Conservation (phyloP, 768 basidiomycete species). For the Termitomyces eurrhizus region DNA sequence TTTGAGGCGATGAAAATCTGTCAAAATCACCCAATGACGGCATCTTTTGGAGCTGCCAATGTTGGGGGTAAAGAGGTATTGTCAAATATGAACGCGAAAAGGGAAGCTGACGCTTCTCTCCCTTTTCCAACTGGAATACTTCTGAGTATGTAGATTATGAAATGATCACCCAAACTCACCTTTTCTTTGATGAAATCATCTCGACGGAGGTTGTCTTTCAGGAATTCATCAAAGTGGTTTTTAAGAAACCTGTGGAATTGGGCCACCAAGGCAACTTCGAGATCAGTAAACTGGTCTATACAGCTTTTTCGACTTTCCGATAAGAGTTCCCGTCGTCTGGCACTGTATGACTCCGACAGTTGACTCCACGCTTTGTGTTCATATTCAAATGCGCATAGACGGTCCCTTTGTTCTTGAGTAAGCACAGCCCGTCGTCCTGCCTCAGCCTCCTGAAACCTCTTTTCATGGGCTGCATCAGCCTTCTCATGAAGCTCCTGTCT, state of each 20-base stretch:
- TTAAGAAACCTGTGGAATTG: neutral
- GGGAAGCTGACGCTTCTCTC: neutral
- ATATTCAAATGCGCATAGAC: too few relatives aligned
- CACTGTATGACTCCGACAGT: neutral
- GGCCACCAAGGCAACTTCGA: neutral
- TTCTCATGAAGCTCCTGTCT: too few relatives aligned
- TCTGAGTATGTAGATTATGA: neutral
- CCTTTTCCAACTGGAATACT: neutral
- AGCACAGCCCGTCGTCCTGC: too few relatives aligned
- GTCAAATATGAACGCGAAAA: too few relatives aligned
- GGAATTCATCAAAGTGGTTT: neutral
- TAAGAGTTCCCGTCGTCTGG: neutral
- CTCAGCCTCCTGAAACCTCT: too few relatives aligned
- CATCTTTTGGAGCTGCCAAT: too few relatives aligned
- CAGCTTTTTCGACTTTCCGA: neutral
- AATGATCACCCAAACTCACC: neutral
- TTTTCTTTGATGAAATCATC: neutral
- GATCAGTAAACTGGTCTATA: neutral
- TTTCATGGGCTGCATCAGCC: too few relatives aligned
- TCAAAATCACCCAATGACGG: too few relatives aligned
- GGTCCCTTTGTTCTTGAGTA: too few relatives aligned
- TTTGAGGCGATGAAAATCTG: too few relatives aligned
- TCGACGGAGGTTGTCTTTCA: neutral
- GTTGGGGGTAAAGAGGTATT: too few relatives aligned
- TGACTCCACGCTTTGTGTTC: neutral